Base-by-base conservation (phyloP, 192 early-diverging fungal genomes). In the Backusella morwellensis region DNA sequence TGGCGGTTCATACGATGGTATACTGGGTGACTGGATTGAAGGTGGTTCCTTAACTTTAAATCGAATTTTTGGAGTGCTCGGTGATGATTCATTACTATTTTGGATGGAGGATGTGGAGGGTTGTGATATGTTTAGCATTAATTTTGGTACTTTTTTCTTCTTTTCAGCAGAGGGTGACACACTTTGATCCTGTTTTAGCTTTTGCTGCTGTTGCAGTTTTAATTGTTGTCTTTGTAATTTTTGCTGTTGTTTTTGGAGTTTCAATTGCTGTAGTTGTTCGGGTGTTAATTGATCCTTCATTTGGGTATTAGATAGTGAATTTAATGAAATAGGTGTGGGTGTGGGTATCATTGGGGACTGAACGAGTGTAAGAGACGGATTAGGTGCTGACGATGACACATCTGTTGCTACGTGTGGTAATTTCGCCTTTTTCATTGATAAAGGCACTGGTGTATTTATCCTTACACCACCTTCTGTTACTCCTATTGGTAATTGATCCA, bases 41-140 rank as follows among this genome's bases (percentile, higher is more conserved):
- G 71, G 35, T 36, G 77, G 81, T 35, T 69, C 50, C n/a, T 82
- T 82, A 6, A 82, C 56, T 50, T 78, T 81, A 68, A 81, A 81
- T 47, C 80, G 66, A 35, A 81, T 82, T 50, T 79, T 82, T 14
- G 81, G 81, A n/a, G 81, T 78, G n/a, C 74, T 76, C 3, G 74
- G 29, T 3, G 78, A 56, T 14, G 73, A 17, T 38, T 23, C 68
- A 70, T 70, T 38, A 41, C 38, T 52, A 21, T 50, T 73, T 26
- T 50, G 47, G 47, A 50, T 50, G 19, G 38, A n/a, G 50, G 79
- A 40, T 63, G 73, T 15, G 7, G 23, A 15, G 23, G 71, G 14
- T 66, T 81, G 67, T 19, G 52, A 41, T 17, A 56, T 26, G 15
- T 70, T 82, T 4, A 82, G n/a, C 9, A 74, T 75, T 35, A 79